phyloP scores from a whole-genome alignment of 2,329 filamentous ascomycete species.

The Westerdykella aurantiaca region DNA sequence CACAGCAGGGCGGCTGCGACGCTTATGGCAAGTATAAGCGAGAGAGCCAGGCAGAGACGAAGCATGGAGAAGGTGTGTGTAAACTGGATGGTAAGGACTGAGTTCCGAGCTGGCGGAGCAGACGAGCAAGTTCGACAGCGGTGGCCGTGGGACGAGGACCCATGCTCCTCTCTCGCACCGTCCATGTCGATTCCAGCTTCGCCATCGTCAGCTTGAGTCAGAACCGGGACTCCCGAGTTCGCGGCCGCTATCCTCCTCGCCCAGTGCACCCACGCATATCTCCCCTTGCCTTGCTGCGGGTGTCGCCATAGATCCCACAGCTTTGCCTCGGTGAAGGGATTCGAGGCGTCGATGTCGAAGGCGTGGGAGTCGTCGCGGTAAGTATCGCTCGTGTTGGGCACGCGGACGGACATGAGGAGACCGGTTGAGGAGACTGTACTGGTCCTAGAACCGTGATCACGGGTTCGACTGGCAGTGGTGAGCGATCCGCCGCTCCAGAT shows the following conservation, averaged over 20 bases:
- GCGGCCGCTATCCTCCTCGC: conserved; percentile 27
- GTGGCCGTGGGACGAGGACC: background rate
- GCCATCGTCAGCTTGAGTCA: background rate
- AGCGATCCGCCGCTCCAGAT: conserved; percentile 14
- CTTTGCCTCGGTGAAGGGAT: conserved; percentile 36
- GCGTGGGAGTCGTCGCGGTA: conserved; percentile 1
- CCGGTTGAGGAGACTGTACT: background rate
- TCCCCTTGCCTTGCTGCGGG: conserved; percentile 30
- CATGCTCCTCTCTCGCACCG: background rate
- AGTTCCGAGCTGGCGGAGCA: background rate
- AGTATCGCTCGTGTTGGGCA: background rate
- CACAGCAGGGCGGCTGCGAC: conserved; percentile 16
- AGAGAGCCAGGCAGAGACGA: conserved; percentile 12
- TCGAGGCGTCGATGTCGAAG: conserved; percentile 3
- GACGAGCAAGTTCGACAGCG: background rate
- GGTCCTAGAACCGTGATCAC: background rate
- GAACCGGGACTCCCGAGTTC: conserved; percentile 3
- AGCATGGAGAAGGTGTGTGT: conserved; percentile 14
- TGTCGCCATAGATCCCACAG: conserved; percentile 32
- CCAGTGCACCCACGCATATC: conserved; percentile 43
- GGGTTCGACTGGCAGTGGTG: background rate
- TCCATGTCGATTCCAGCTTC: background rate
- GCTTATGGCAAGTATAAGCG: conserved; percentile 11
- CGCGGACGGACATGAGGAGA: background rate
- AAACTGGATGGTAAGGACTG: conserved; percentile 18